Conservation (phyloP, 2,329 filamentous ascomycete genomes). For the Trichoderma sp. region DNA sequence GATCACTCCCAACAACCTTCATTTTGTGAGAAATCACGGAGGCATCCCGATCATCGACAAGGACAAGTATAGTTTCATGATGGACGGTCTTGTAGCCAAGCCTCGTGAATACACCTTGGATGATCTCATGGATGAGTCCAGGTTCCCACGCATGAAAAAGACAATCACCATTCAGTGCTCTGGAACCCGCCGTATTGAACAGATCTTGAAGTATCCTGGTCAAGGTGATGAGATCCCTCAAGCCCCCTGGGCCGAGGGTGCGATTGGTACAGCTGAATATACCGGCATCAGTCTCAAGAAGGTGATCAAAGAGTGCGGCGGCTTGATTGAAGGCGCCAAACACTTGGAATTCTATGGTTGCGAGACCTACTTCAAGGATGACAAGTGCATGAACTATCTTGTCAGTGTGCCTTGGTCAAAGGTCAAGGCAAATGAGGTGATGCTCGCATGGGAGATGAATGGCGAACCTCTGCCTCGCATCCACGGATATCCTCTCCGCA, state of each 20-base stretch:
- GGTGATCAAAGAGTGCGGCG: slow-evolving; percentile 11
- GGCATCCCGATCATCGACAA: slow-evolving; percentile 15
- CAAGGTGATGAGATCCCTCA: slow-evolving; percentile 16
- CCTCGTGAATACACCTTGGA: slow-evolving; percentile 5
- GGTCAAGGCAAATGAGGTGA: slow-evolving; percentile 18
- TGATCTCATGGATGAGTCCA: slow-evolving; percentile 16
- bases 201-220: slow-evolving; percentile 13
- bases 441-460: slow-evolving; percentile 20
- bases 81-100: slow-evolving; percentile 14
- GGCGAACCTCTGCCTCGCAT: slow-evolving; percentile 1
- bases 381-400: slow-evolving; percentile 19
- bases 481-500: slow-evolving; percentile 10
- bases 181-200: slow-evolving; percentile 16
- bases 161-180: slow-evolving; percentile 13
- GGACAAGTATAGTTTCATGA: slow-evolving; percentile 2
- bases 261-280: slow-evolving; percentile 7
- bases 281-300: slow-evolving; percentile 12
- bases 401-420: slow-evolving; percentile 15
- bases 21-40: slow-evolving; percentile 19
- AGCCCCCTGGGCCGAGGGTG: slow-evolving; percentile 15
- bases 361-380: slow-evolving; percentile 20
- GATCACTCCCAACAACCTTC: slow-evolving; percentile 13
- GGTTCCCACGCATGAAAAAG: slow-evolving; percentile 17
- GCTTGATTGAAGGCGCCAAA: neutral
- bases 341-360: slow-evolving; percentile 17